Base-by-base conservation (phyloP, 2,329 filamentous ascomycete species). In the Calonectria pteridis region DNA sequence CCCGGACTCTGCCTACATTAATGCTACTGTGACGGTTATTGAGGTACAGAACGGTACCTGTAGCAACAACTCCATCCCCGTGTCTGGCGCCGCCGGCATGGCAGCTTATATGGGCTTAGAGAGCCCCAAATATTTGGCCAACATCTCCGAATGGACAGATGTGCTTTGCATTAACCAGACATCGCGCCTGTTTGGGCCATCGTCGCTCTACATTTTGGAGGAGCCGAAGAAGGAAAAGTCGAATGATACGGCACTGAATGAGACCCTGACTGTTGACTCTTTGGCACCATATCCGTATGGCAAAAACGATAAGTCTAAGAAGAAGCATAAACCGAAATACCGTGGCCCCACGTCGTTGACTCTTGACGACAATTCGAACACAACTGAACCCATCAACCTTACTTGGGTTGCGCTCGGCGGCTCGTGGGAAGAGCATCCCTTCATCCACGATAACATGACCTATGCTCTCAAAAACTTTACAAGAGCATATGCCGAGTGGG, bases 381-480 rank as follows among this genome's bases (percentile, higher is more conserved):
- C 71, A 64, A 85, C 85, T 28, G 84, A 83, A 72, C 69, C 83
- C 1, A 69, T 78, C 29, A 80, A 81, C 70, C 72, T 83, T 28
- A 78, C 76, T 16, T 85, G 83, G 82, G 77, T 85, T 16, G 81
- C 85, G 76, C 78, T 85, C n/a, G 84, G 84, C 28, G 84, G 85
- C 13, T 83, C 83, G 1, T 86, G 84, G 84, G 84, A 86, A 59
- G 84, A 86, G 69, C 85, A 86, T 55, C 85, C 85, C 6, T 77
- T 84, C 43, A 85, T 85, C 51, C 82, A 85, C 69, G 80, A 82
- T 62, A 85, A 85, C 75, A 77, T 85, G 50, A 84, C 81, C 3
- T 82, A 85, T 51, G 85, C 84, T 1, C 73, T 85, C 33, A 77
- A 82, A 62, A 84, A 86, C 76, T 86, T 86, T 67, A 84, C 83